A percentile compares a stretch with the other conserved stretches of the same genome.
phyloP scores from a whole-genome alignment of 257 asterid genomes.

The Perilla frutescens region DNA sequence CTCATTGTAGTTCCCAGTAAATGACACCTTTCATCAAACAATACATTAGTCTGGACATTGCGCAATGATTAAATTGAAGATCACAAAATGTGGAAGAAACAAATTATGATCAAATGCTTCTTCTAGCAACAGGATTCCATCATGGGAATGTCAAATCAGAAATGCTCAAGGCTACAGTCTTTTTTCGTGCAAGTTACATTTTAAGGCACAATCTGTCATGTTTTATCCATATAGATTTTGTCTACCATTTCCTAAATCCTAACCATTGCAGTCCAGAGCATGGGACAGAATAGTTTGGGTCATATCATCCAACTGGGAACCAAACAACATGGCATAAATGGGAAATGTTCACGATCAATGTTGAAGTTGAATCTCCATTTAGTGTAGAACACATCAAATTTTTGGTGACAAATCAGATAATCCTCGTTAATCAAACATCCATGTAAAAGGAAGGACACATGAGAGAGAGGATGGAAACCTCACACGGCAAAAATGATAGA shows the following conservation, averaged over 20 bases:
- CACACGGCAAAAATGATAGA: neutral
- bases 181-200: constrained; percentile 13
- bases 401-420: constrained; percentile 5
- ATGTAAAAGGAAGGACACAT: neutral
- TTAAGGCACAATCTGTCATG: neutral
- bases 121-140: constrained; percentile 17
- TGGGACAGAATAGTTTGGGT: neutral
- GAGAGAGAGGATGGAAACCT: constrained; percentile 19
- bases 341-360: neutral
- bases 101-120: constrained; percentile 26
- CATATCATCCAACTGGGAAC: constrained; percentile 23
- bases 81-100: constrained; percentile 9
- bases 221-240: constrained; percentile 6
- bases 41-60: constrained; percentile 36
- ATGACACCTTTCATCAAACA: constrained; percentile 60
- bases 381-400: neutral
- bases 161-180: constrained; percentile 23
- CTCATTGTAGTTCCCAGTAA: constrained; percentile 93
- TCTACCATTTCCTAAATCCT: constrained; percentile 10
- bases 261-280: constrained; percentile 6
- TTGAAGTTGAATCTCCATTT: neutral
- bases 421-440: constrained; percentile 1
- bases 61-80: constrained; percentile 26
- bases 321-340: neutral
- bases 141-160: constrained; percentile 13